phyloP scores from a whole-genome alignment of 1,139 yeast species.

The Candida glucosophila region DNA sequence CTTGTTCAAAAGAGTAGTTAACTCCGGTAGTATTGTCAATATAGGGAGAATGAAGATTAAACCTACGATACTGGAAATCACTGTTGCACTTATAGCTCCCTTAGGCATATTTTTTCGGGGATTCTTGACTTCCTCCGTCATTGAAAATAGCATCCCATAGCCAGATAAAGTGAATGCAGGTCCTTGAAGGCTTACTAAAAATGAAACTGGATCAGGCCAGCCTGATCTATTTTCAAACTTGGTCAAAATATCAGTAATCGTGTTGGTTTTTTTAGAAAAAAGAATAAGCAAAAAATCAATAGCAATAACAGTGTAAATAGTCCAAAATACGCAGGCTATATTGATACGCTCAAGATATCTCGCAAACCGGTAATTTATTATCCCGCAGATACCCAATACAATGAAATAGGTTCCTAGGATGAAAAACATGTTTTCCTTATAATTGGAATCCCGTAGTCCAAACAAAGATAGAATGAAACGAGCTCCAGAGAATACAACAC shows the following conservation, averaged over 20 bases:
- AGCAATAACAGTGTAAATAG: conserved; percentile 59
- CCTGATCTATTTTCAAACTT: conserved; percentile 68
- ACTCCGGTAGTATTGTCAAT: conserved; percentile 61
- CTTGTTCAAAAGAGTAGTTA: conserved; percentile 44
- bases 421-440: conserved; percentile 46
- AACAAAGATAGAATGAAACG: conserved; percentile 60
- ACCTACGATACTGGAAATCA: conserved; percentile 60
- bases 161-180: conserved; percentile 76
- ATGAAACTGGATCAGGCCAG: conserved; percentile 61
- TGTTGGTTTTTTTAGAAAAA: conserved; percentile 54
- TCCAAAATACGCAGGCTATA: conserved; percentile 63
- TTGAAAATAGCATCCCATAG: conserved; percentile 72
- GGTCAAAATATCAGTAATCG: conserved; percentile 53
- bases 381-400: conserved; percentile 50
- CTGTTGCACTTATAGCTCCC: conserved; percentile 61
- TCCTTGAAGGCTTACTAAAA: conserved; percentile 68
- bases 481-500: conserved; percentile 67
- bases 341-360: conserved; percentile 54
- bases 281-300: conserved; percentile 55
- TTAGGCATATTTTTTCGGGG: conserved; percentile 75
- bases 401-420: conserved; percentile 49
- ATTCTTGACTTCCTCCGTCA: conserved; percentile 72
- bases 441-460: conserved; percentile 50
- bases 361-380: conserved; percentile 54
- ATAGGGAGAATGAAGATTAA: conserved; percentile 65